Evolutionary conservation across 1,139 yeast species (phyloP).

Genomic region (Lodderomyces margitis): DNA sequence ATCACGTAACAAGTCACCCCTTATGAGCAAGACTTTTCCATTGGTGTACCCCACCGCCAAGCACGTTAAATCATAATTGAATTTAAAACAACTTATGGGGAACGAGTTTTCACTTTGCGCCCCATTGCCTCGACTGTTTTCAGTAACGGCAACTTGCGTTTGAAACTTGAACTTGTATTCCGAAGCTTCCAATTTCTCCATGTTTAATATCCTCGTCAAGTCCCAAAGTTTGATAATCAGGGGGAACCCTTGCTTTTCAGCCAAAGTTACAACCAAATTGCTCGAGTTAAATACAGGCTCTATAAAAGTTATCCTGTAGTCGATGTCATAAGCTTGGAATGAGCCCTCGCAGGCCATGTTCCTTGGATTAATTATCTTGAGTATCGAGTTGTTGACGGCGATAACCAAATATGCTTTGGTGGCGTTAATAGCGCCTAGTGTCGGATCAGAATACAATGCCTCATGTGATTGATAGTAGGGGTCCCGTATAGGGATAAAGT

Average conservation of each 20-base stretch:
- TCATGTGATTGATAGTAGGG: conserved; percentile 65
- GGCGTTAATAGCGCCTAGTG: conserved; percentile 60
- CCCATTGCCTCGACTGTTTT: conserved; percentile 3
- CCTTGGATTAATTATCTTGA: conserved; percentile 50
- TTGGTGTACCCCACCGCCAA: conserved; percentile 84
- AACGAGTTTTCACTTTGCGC: conserved; percentile 55
- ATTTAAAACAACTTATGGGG: conserved; percentile 68
- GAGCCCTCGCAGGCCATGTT: conserved; percentile 33
- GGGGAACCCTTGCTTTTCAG: conserved; percentile 72
- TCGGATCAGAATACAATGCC: conserved; percentile 78
- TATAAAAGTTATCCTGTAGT: conserved; percentile 61
- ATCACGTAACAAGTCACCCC: conserved; percentile 89
- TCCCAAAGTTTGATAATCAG: conserved; percentile 73
- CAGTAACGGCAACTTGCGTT: conserved; percentile 12
- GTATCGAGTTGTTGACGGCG: conserved; percentile 53
- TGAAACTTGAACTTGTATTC: conserved; percentile 14
- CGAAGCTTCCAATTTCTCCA: conserved; percentile 29
- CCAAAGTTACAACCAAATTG: conserved; percentile 63
- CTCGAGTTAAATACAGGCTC: conserved; percentile 37
- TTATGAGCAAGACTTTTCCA: conserved; percentile 75
- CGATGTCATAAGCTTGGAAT: conserved; percentile 65
- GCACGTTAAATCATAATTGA: conserved; percentile 57
- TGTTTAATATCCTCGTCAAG: conserved; percentile 45
- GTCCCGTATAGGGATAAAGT: conserved; percentile 77
- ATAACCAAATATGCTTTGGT: conserved; percentile 54